phyloP scores from a whole-genome alignment of 108 stramenopile species.

The Skeletonema tropicum region DNA sequence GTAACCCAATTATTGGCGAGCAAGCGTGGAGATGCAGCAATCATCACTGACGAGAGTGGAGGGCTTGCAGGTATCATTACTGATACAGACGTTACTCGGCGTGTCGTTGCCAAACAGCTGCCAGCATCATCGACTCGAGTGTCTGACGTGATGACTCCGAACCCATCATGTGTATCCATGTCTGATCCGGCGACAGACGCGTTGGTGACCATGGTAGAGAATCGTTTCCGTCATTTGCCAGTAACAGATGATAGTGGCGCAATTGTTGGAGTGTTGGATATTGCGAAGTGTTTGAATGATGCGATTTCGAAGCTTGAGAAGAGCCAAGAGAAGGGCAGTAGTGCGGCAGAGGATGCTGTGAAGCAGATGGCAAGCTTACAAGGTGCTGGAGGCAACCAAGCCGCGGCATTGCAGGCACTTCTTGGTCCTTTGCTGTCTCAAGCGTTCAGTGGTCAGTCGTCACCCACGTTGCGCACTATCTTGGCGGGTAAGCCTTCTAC shows the following conservation, averaged over 20 bases:
- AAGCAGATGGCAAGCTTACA: slow-evolving; percentile 58
- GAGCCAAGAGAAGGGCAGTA: slow-evolving; percentile 53
- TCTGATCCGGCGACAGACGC: slow-evolving; percentile 88
- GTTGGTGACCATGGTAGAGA: slow-evolving; percentile 91
- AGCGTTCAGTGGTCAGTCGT: slow-evolving; percentile 70
- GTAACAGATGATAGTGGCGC: slow-evolving; percentile 83
- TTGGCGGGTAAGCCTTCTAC: slow-evolving; percentile 74
- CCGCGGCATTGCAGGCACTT: slow-evolving; percentile 68
- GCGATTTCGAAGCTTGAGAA: slow-evolving; percentile 92
- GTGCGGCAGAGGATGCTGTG: slow-evolving; percentile 69
- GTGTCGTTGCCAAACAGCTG: slow-evolving; percentile 76
- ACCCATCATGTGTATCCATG: slow-evolving; percentile 84
- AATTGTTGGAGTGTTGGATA: slow-evolving; percentile 91
- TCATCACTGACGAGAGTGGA: slow-evolving; percentile 54
- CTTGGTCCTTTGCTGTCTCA: slow-evolving; percentile 72
- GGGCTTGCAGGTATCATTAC: slow-evolving; percentile 84
- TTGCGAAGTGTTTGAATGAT: slow-evolving; percentile 95
- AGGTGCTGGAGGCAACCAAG: slow-evolving; percentile 65
- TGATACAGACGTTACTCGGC: slow-evolving; percentile 81
- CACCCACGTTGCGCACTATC: slow-evolving; percentile 76
- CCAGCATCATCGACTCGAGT: slow-evolving; percentile 61
- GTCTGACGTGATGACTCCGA: slow-evolving; percentile 81
- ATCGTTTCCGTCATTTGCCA: slow-evolving; percentile 92
- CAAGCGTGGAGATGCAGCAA: slow-evolving; percentile 69
- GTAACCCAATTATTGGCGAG: slow-evolving; percentile 67